phyloP scores from a whole-genome alignment of 306 rosid genomes.

The Acacia melanoxylon region DNA sequence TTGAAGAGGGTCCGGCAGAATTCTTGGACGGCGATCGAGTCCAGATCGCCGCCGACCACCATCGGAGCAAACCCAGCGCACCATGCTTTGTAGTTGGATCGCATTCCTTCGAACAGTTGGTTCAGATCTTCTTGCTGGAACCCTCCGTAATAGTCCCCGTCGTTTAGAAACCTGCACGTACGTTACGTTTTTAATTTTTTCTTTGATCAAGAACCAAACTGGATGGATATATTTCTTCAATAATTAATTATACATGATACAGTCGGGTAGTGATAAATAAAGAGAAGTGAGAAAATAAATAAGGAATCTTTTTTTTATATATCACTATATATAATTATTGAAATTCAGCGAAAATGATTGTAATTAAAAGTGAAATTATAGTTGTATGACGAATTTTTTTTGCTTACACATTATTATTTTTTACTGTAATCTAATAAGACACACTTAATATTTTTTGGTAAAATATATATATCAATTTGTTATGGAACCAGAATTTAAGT shows the following conservation, averaged over 20 bases:
- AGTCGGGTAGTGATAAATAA: no score
- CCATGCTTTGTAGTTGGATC: slow-evolving; percentile 58
- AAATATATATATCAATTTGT: no score
- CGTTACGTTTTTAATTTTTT: not conserved
- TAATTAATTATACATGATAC: no score
- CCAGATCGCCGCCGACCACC: slow-evolving; percentile 68
- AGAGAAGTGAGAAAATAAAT: not conserved
- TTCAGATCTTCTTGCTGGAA: slow-evolving; percentile 35
- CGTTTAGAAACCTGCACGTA: slow-evolving; percentile 30
- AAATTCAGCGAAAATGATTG: no score
- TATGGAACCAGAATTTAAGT: not conserved
- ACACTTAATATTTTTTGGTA: no score
- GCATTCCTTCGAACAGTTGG: slow-evolving; percentile 31
- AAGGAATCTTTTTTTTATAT: not conserved
- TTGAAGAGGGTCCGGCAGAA: slow-evolving; percentile 34
- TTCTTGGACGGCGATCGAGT: slow-evolving; percentile 58
- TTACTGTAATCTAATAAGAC: no score
- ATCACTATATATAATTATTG: no score
- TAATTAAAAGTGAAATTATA: no score
- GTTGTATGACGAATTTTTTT: no score
- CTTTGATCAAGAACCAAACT: not conserved
- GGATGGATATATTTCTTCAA: not conserved
- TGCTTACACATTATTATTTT: no score
- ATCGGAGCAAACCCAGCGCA: slow-evolving; percentile 70
- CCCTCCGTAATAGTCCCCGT: slow-evolving; percentile 30